A percentile compares a stretch with the other conserved stretches of the same genome.
Evolutionary conservation across 768 basidiomycete genomes (phyloP).

Genomic region (Boletus sensibilis): DNA sequence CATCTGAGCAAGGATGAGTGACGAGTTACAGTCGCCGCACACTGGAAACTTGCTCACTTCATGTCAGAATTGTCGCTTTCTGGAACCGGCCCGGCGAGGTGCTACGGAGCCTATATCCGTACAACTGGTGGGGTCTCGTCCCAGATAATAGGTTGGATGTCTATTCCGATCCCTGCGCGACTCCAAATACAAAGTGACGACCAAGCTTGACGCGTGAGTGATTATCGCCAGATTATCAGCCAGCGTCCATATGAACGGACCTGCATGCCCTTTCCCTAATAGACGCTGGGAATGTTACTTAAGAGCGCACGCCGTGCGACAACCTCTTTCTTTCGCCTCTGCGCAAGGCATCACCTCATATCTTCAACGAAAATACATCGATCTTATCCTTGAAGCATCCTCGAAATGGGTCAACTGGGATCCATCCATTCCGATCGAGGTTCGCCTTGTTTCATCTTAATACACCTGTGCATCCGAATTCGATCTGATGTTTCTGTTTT

Average conservation of each 20-base stretch:
- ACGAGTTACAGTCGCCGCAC: too few species aligned
- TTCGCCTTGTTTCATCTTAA: slow-evolving; percentile 10
- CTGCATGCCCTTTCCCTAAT: background rate
- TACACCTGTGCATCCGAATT: background rate
- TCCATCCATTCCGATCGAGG: slow-evolving; percentile 34
- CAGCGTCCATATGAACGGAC: background rate
- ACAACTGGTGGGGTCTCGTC: too few species aligned
- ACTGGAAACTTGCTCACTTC: too few species aligned
- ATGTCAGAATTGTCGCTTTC: too few species aligned
- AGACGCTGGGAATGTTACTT: slow-evolving; percentile 6
- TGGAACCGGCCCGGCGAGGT: too few species aligned
- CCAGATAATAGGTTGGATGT: too few species aligned
- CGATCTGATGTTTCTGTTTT: background rate
- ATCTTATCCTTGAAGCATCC: slow-evolving; percentile 31
- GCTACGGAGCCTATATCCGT: too few species aligned
- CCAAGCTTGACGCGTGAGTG: background rate
- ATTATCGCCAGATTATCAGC: background rate
- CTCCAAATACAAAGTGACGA: too few species aligned
- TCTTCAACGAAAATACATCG: slow-evolving; percentile 35
- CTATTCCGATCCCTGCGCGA: too few species aligned
- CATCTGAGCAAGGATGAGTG: too few species aligned
- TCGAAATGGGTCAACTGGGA: slow-evolving; percentile 42
- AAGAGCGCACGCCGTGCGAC: background rate
- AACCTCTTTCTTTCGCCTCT: background rate
- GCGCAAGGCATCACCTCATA: background rate